Conservation (phyloP, 2,329 filamentous ascomycete genomes). For the Sporothrix sp. region DNA sequence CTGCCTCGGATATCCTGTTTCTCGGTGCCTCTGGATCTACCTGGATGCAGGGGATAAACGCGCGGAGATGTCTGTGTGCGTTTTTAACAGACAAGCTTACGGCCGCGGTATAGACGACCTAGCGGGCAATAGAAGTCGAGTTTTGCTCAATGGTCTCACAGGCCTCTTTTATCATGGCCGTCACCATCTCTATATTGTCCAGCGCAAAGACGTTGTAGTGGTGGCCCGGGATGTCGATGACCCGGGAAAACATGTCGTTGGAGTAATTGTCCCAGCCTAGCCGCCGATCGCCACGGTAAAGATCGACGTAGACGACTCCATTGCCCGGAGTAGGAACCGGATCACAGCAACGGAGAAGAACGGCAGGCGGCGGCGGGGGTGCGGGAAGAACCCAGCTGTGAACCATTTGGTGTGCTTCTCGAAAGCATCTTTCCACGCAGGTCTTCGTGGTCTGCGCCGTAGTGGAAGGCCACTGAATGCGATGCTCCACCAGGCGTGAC, state of each 20-base stretch:
- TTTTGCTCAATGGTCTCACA: conserved; percentile 21
- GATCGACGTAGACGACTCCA: conserved; percentile 30
- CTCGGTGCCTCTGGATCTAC: no score
- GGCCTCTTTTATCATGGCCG: conserved; percentile 21
- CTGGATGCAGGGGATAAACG: no score
- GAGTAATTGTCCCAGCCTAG: conserved; percentile 43
- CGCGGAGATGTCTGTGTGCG: no score
- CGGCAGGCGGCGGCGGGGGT: conserved; percentile 28
- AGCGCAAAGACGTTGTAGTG: conserved; percentile 40
- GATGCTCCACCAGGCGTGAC: conserved; percentile 22
- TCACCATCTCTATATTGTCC: conserved; percentile 21
- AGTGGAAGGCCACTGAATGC: conserved; percentile 21
- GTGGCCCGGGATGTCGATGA: conserved; percentile 41
- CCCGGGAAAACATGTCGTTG: conserved; percentile 32
- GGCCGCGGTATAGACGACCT: no score
- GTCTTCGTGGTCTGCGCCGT: conserved; percentile 23
- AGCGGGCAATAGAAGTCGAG: no score
- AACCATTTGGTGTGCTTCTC: conserved; percentile 33
- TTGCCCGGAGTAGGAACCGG: conserved; percentile 26
- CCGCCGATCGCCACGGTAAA: conserved; percentile 30
- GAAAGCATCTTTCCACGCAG: conserved; percentile 31
- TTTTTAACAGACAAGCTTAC: no score
- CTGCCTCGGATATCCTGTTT: no score
- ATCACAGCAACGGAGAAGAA: conserved; percentile 38
- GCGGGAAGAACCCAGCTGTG: conserved; percentile 24